Base-by-base conservation (phyloP, 768 basidiomycete species). In the Tulasnella sp. region DNA sequence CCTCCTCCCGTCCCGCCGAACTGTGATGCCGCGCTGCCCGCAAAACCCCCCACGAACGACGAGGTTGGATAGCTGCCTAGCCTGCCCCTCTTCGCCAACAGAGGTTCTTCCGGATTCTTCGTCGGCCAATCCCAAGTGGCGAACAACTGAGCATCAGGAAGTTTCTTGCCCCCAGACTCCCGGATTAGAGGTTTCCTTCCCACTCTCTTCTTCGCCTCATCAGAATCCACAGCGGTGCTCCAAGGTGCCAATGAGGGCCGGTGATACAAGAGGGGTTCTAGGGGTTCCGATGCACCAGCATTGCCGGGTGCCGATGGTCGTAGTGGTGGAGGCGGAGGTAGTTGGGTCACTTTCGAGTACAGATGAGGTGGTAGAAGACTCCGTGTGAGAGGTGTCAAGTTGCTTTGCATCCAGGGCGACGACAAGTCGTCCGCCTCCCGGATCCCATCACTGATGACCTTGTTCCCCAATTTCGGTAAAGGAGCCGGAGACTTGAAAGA, bases 111-210 rank as follows among this genome's bases (percentile, higher is more conserved):
- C 35, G 62, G 64, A 19, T 72, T 47, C 44, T 72, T 72, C 14
- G 37, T 72, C 3, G 71, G 64, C 71, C 71, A 72, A 34, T 72
- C 71, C 71, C 71, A 72, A 26, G 71, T 72, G 5, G 71, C 71
- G 34, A 64, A 72, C 40, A 72, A 17, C 26, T 65, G 64, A 34
- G 71, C 71, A 12, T 72, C 71, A 19, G 71, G 71, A 17, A 72
- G 41, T 63, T 63, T 63, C 59, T 72, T 63, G 6, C 71, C 71
- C 0, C 64, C 64, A 26, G 39, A 36, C 22, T 65, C 64, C 22
- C 64, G 64, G 7, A 65, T 36, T 14, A 65, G 22, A 36, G 34
- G 32, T 40, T 65, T 65, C 64, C 39, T 65, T 29, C 35, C 64
- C 19, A 36, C 64, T 40, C 39, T 72, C 71, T 72, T 72, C 39